These are phyloP conservation scores for Globisporangium sylvaticum DNA, from an alignment of 352 stramenopile species.

Conservation along the genomic window DNA sequence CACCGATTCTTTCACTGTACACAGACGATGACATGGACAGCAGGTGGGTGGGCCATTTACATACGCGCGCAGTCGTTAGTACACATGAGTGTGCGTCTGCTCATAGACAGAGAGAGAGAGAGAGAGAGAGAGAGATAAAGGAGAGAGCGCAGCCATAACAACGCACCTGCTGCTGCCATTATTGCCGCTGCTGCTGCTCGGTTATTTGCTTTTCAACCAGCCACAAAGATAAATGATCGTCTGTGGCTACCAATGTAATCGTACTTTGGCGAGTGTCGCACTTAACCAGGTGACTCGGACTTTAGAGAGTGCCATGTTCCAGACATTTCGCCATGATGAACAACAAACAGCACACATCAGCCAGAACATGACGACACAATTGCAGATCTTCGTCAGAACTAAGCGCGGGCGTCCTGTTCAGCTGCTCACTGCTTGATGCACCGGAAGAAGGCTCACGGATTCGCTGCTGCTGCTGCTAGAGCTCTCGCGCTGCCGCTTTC, in stretches of 20 bases:
- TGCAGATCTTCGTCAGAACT: neutral
- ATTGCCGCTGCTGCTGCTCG: neutral
- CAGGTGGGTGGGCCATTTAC: neutral
- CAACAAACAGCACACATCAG: neutral
- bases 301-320: neutral
- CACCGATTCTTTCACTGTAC: slow-evolving; percentile 10
- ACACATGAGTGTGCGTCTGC: neutral
- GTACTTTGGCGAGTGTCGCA: neutral
- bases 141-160: neutral
- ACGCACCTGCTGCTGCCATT: neutral
- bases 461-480: neutral
- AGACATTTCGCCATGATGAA: neutral
- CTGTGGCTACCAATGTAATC: neutral
- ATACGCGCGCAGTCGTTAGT: neutral
- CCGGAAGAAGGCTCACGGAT: neutral
- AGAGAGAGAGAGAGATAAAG: neutral
- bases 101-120: neutral
- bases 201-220: neutral
- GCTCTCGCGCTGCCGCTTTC: neutral
- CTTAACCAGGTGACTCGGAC: neutral
- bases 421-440: neutral
- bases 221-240: neutral
- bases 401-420: too few relatives aligned
- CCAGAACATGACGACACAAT: neutral
- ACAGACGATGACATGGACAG: neutral